Evolutionary conservation across 352 stramenopile species (phyloP).

Genomic region (Pythium sukuiense): DNA sequence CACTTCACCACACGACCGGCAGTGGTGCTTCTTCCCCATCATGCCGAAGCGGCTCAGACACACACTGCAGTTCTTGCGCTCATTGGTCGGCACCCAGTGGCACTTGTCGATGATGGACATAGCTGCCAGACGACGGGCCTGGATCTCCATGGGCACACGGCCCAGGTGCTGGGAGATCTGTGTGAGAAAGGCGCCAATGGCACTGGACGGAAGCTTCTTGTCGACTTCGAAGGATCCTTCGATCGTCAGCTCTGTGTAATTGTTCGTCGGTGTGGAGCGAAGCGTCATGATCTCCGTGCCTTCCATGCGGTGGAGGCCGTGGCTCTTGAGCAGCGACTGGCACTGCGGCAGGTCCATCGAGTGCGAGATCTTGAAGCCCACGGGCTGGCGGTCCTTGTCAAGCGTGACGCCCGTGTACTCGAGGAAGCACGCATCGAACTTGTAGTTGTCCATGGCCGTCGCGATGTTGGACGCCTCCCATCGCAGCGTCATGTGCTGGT

Average conservation of each 20-base stretch:
- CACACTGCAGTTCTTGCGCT: constrained; percentile 65
- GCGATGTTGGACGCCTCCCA: constrained; percentile 70
- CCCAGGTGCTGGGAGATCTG: constrained; percentile 37
- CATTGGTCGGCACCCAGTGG: constrained; percentile 39
- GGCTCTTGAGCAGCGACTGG: constrained; percentile 57
- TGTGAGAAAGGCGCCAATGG: constrained; percentile 44
- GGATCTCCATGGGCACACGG: constrained; percentile 55
- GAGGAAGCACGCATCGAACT: constrained; percentile 69
- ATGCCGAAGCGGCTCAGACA: constrained; percentile 63
- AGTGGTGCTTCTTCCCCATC: constrained; percentile 77
- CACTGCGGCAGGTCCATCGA: constrained; percentile 59
- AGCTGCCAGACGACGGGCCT: constrained; percentile 44
- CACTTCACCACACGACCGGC: constrained; percentile 72
- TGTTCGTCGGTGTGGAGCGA: constrained; percentile 37
- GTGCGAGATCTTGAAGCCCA: constrained; percentile 66
- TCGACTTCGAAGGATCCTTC: constrained; percentile 44
- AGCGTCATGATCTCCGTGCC: constrained; percentile 57
- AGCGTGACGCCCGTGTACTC: constrained; percentile 69
- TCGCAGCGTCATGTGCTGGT: constrained; percentile 67
- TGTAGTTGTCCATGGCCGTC: constrained; percentile 43
- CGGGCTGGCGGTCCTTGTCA: constrained; percentile 48
- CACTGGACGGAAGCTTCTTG: constrained; percentile 39
- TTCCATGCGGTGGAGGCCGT: constrained; percentile 54
- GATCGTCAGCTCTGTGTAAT: constrained; percentile 57
- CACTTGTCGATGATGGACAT: constrained; percentile 50